Evolutionary conservation across 1,139 yeast genomes (phyloP).

Genomic region (Komagataea norvegica): DNA sequence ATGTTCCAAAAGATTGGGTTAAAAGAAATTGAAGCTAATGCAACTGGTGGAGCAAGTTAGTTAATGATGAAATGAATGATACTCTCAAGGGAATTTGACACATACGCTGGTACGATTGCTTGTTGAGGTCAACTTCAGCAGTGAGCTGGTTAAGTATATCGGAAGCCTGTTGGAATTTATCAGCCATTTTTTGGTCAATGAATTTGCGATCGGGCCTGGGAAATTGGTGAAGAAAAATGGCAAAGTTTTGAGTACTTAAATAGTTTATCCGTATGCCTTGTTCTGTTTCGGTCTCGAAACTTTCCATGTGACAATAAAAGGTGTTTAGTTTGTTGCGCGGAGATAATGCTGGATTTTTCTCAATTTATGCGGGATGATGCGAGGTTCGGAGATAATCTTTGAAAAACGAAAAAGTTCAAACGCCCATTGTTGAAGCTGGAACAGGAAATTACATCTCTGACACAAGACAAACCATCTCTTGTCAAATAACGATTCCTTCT

Average conservation of each 20-base stretch:
- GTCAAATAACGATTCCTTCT: not conserved
- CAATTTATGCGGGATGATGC: not conserved
- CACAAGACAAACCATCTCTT: slow-evolving; percentile 1
- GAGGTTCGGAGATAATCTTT: slow-evolving; percentile 2
- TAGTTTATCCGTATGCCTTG: not conserved
- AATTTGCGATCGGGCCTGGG: too few species aligned
- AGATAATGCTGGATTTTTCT: not conserved
- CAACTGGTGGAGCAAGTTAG: slow-evolving; percentile 26
- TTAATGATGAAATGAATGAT: not conserved
- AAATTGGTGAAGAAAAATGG: too few species aligned
- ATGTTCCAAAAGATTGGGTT: slow-evolving; percentile 95
- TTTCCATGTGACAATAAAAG: slow-evolving; percentile 10
- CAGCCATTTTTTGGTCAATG: slow-evolving; percentile 15
- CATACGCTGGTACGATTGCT: slow-evolving; percentile 20
- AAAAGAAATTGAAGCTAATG: slow-evolving; percentile 66
- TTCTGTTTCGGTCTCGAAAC: not conserved
- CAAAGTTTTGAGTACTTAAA: not conserved
- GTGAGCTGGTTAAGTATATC: slow-evolving; percentile 21
- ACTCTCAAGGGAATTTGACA: slow-evolving; percentile 2
- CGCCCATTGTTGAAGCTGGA: slow-evolving; percentile 2
- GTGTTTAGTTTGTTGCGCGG: not conserved
- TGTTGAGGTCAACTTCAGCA: slow-evolving; percentile 20
- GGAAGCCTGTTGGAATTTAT: slow-evolving; percentile 12
- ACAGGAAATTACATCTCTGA: slow-evolving; percentile 1
- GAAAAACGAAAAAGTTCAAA: not conserved